Percentiles rank a stretch among this genome's conserved stretches.
phyloP scores from a whole-genome alignment of 805 yeast species.

The Candida ortonii region DNA sequence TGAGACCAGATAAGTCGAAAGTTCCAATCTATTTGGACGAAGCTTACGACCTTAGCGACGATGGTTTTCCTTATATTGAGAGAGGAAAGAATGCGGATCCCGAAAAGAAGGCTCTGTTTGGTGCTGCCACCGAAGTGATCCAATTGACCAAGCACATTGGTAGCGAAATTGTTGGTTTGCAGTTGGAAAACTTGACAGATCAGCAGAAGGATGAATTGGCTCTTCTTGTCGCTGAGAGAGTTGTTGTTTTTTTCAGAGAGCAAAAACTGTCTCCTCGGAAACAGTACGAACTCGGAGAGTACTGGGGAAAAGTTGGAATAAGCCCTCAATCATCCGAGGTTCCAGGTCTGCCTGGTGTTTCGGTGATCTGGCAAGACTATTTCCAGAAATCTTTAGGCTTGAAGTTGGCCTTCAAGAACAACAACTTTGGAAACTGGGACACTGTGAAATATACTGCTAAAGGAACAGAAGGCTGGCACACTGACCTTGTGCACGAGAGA shows the following conservation, averaged over 20 bases:
- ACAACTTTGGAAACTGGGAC: constrained; percentile 22
- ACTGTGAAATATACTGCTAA: constrained; percentile 8
- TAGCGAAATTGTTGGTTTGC: constrained; percentile 48
- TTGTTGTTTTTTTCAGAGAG: constrained; percentile 50
- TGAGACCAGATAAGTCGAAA: constrained; percentile 32
- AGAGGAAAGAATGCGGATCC: constrained; percentile 39
- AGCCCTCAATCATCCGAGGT: constrained; percentile 37
- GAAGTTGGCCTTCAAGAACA: constrained; percentile 22
- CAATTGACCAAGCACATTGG: constrained; percentile 47
- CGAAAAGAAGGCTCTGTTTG: constrained; percentile 40
- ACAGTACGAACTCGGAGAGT: constrained; percentile 43
- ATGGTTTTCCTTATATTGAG: constrained; percentile 35
- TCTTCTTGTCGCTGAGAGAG: constrained; percentile 44
- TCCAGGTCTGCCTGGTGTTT: constrained; percentile 36
- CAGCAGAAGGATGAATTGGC: constrained; percentile 48
- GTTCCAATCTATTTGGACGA: constrained; percentile 41
- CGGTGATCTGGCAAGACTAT: constrained; percentile 43
- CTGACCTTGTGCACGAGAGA: constrained; percentile 54
- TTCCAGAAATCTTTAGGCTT: constrained; percentile 25
- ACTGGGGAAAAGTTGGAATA: constrained; percentile 43
- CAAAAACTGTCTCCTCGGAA: constrained; percentile 44
- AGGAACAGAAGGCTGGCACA: constrained; percentile 42
- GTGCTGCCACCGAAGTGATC: constrained; percentile 41
- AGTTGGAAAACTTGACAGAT: constrained; percentile 40
- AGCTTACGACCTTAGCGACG: constrained; percentile 36